Evolutionary conservation across 306 rosid genomes (phyloP).

Genomic region (Argentina anserina): DNA sequence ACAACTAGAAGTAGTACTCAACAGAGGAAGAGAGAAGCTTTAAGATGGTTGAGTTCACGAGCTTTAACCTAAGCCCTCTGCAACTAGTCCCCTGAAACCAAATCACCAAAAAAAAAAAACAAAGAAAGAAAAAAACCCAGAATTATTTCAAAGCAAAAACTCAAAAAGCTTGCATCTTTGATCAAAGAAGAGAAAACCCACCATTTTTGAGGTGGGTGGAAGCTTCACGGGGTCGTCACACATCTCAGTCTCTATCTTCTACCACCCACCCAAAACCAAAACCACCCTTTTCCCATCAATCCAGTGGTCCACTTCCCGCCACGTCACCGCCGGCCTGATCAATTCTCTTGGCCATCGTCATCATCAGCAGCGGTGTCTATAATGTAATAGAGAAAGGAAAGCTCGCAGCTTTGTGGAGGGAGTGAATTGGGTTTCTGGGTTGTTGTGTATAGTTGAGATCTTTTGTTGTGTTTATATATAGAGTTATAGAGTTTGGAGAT

Average conservation of each 20-base stretch:
- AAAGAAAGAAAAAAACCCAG: neutral
- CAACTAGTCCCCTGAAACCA: neutral
- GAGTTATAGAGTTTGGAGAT: slow-evolving; percentile 14
- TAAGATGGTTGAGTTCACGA: slow-evolving; percentile 38
- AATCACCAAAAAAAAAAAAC: too few species aligned
- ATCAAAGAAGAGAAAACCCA: slow-evolving; percentile 22
- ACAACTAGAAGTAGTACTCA: too few species aligned
- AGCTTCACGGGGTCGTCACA: slow-evolving; percentile 68
- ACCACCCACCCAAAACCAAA: slow-evolving; percentile 41
- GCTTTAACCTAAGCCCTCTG: slow-evolving; percentile 33
- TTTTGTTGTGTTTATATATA: slow-evolving; percentile 21
- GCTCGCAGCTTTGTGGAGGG: neutral
- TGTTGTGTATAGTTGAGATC: slow-evolving; percentile 10
- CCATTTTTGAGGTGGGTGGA: slow-evolving; percentile 45
- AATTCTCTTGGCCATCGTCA: neutral
- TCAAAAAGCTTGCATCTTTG: neutral
- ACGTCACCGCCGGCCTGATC: slow-evolving; percentile 33
- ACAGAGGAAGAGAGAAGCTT: too few species aligned
- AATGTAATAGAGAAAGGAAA: slow-evolving; percentile 3
- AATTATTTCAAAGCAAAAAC: neutral
- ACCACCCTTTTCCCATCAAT: slow-evolving; percentile 16
- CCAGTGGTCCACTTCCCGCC: slow-evolving; percentile 38
- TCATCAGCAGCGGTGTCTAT: neutral
- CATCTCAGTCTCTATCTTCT: slow-evolving; percentile 48
- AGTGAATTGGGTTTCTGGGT: slow-evolving; percentile 25